Conservation (phyloP, 2,329 filamentous ascomycete species). For the Stromatinia cepivora region DNA sequence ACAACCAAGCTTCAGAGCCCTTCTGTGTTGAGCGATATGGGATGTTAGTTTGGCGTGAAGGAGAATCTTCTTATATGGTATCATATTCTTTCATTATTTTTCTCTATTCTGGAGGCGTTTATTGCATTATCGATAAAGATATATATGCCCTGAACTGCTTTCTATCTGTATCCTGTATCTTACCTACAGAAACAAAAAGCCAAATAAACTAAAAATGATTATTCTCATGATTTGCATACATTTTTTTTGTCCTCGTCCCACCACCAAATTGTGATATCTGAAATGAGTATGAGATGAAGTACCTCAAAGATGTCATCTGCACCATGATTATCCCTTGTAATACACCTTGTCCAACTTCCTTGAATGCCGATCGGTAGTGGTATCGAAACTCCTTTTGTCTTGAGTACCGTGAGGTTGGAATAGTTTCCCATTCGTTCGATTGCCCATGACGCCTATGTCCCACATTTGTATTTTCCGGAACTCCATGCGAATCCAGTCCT, state of each 20-base stretch:
- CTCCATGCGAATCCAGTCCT: constrained; percentile 16
- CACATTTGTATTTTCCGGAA: constrained; percentile 9
- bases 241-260: not conserved
- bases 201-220: not conserved
- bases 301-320: not conserved
- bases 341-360: not conserved
- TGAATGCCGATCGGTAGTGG: constrained; percentile 2
- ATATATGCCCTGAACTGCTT: constrained; percentile 4
- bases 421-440: constrained; percentile 3
- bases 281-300: not conserved
- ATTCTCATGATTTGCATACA: not conserved
- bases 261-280: not conserved
- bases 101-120: not conserved
- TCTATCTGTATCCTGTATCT: constrained; percentile 9
- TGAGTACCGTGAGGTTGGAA: not conserved
- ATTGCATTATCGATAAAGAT: constrained; percentile 10
- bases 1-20: no score
- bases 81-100: not conserved
- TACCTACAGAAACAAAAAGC: not conserved
- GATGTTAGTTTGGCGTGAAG: constrained; percentile 7
- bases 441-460: constrained; percentile 8
- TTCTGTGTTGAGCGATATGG: constrained; percentile 1
- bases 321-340: not conserved
- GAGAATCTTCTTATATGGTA: constrained; percentile 4
- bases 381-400: not conserved